Base-by-base conservation (phyloP, 1,284 basidiomycete genomes). In the Testicularia cyperi region DNA sequence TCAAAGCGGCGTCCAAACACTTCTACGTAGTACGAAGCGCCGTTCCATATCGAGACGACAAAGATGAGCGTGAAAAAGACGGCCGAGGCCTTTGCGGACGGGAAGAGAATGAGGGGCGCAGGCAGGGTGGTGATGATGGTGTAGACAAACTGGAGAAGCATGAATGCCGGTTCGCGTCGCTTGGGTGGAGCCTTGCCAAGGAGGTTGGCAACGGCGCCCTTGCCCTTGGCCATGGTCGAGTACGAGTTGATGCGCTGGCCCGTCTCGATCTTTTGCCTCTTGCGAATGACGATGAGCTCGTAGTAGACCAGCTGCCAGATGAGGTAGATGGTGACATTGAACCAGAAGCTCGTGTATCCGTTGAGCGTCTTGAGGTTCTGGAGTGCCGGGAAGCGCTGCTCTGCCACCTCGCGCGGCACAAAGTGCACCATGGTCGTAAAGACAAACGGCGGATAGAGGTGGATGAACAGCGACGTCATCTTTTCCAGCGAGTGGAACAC, bases 401-500 rank as follows among this genome's bases (percentile, higher is more conserved):
- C 83, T 2, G 86, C 84, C 46, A 26, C 26, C 2, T 43, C 27
- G 10, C 83, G 80, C 1, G 87, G 87, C 77, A 90, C 90, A 77
- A 86, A 90, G 77, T 92, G 90, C 20, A 88, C 81, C 48, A 95
- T 91, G 27, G 92, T 86, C 6, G 88, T 90, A 68, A 96, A 63
- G 15, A 40, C 88, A 84, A 73, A 91, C 84, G 55, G 92, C 80
- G 32, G 26, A 30, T 46, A 60, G 44, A 44, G 24, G 15, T 68
- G 30, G 35, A 43, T 27, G 31, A 44, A 52, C 33, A 10, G 65
- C 49, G 92, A 81, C 23, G 90, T 83, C 55, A 94, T 84, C 77
- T 92, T 70, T 76, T 96, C 92, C 44, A 85, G 82, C 67, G 92
- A 90, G 74, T 95, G 92, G 78, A 95, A 95, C 6, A 95, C 92